Evolutionary conservation across 2,329 filamentous ascomycete genomes (phyloP), one percentile per base, ranked within the genome.

Genomic region (Dactylonectria estremocensis): DNA sequence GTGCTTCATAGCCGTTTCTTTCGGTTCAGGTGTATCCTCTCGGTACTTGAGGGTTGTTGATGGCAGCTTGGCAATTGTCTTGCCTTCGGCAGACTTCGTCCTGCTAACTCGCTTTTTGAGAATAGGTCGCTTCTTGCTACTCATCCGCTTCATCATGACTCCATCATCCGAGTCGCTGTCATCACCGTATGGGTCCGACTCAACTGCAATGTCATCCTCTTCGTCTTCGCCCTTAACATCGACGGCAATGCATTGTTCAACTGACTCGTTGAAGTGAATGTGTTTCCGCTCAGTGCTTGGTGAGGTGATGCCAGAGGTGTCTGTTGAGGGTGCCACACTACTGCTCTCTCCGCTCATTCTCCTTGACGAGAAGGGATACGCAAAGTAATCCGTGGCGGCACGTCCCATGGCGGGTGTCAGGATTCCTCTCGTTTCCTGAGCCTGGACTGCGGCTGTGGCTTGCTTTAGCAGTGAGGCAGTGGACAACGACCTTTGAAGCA

Each of bases 251-350:
- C 95, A 98, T 79, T 98, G 95, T 79, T 95, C 92, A 2, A 99
- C 96, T 82, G 95, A 93, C 77, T 98, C 93, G 78, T 98, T 96
- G 80, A 99, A 99, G 77, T 97, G 94, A 72, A 99, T 98, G 79
- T 97, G 95, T 68, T 91, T 95, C 76, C 90, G 89, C 75, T 92
- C 91, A 8, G 88, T 81, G 83, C 89, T 82, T 66, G 94, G 81
- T 78, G 91, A 86, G 80, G 85, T 74, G 14, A 89, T 72, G n/a
- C 92, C 93, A 0, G 95, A 97, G 0, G 93, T 92, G 8, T 89
- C 87, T 11, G 87, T 86, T 2, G 92, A 94, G 40, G 90, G 89
- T 6, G 90, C 87, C 57, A 91, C 87, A 14, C 78, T 81, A 71
- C 89, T 92, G 48, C 88, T 89, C 64, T 90, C 90, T 73, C 87